A percentile compares a stretch with the other conserved stretches of the same genome.
These are phyloP conservation scores for Dalechampia spathulata DNA, from an alignment of 441 rosid genomes.

Conservation along the genomic window DNA sequence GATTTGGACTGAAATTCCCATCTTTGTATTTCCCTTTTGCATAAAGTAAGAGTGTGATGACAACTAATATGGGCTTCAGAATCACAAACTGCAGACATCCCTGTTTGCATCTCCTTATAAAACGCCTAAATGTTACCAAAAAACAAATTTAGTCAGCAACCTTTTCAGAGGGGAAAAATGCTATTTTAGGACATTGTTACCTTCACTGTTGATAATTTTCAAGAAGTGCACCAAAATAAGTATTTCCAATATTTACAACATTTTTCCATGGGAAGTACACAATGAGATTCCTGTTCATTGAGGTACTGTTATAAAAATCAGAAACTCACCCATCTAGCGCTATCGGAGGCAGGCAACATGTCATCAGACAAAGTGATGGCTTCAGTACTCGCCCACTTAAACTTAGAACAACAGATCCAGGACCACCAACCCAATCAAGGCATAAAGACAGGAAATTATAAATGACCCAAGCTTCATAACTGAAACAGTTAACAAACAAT, in stretches of 20 bases:
- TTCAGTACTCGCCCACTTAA: constrained; percentile 71
- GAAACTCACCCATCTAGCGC: constrained; percentile 81
- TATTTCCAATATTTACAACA: too few relatives aligned
- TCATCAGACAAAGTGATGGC: constrained; percentile 79
- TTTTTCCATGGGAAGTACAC: too few relatives aligned
- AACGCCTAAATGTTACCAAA: constrained; percentile 52
- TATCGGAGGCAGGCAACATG: constrained; percentile 84
- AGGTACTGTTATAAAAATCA: not conserved
- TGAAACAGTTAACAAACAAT: constrained; percentile 34
- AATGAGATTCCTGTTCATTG: not conserved
- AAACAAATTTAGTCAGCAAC: constrained; percentile 16
- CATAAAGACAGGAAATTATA: constrained; percentile 84
- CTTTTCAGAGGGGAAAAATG: not conserved
- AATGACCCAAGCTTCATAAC: constrained; percentile 99
- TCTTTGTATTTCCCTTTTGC: constrained; percentile 93
- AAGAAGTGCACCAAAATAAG: too few relatives aligned
- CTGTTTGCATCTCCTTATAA: constrained; percentile 95
- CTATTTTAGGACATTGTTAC: not conserved
- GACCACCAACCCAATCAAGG: constrained; percentile 99
- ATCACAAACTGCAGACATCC: constrained; percentile 98
- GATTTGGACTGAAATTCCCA: constrained; percentile 89
- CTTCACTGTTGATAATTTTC: not conserved
- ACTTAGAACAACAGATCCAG: constrained; percentile 93
- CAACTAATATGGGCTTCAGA: constrained; percentile 82
- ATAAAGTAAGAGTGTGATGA: constrained; percentile 74